phyloP scores from a whole-genome alignment of 768 basidiomycete species.

The Naganishia randhawae region DNA sequence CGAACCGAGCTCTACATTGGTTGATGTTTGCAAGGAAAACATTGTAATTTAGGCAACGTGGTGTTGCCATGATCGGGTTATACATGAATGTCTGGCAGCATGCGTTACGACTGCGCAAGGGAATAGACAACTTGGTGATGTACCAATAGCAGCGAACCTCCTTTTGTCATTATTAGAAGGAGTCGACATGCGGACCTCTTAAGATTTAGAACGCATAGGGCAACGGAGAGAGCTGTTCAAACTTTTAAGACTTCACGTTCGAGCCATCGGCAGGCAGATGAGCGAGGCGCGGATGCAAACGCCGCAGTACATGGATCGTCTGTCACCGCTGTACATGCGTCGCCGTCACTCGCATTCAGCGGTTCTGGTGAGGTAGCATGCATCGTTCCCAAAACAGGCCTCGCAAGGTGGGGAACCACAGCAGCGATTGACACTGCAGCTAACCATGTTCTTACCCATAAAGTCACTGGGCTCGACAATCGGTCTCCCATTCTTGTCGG shows the following conservation, averaged over 20 bases:
- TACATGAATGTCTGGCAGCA: neutral
- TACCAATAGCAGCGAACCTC: too few relatives aligned
- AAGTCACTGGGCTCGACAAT: conserved; percentile 47
- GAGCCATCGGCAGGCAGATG: neutral
- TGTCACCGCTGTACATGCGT: too few relatives aligned
- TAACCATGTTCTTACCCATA: conserved; percentile 31
- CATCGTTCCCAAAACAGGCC: neutral
- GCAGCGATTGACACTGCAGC: neutral
- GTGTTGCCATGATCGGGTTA: conserved; percentile 12
- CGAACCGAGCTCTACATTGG: conserved; percentile 13
- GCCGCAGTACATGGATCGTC: neutral
- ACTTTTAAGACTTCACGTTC: too few relatives aligned
- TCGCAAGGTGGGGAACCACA: too few relatives aligned
- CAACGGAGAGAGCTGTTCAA: too few relatives aligned
- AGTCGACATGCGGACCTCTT: too few relatives aligned
- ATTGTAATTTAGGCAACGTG: conserved; percentile 21
- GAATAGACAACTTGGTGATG: too few relatives aligned
- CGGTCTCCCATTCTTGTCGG: conserved; percentile 48
- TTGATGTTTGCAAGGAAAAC: neutral
- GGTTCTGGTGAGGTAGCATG: too few relatives aligned
- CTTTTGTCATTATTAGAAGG: neutral
- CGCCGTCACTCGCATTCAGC: too few relatives aligned
- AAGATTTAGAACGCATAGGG: too few relatives aligned
- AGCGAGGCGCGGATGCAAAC: neutral
- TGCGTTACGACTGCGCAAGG: neutral